A percentile compares a stretch with the other conserved stretches of the same genome.
Conservation (phyloP, 306 rosid genomes). For the Trifolium repens region DNA sequence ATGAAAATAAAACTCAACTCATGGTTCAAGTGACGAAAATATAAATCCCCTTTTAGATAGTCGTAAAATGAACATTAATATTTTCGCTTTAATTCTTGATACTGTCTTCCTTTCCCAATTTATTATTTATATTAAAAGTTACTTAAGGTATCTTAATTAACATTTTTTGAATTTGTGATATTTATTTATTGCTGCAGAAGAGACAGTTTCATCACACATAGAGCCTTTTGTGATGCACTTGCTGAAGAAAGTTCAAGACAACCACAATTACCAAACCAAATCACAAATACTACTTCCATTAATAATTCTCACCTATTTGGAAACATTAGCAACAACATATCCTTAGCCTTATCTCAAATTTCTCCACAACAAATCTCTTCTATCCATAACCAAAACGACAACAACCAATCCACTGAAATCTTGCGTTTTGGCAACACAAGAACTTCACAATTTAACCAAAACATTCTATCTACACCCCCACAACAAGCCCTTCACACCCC, state of each 20-base stretch:
- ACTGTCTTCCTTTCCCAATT: neutral
- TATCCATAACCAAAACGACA: slow-evolving; percentile 40
- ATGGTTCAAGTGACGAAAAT: too few relatives aligned
- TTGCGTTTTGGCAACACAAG: slow-evolving; percentile 49
- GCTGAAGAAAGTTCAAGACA: slow-evolving; percentile 54
- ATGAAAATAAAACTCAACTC: too few relatives aligned
- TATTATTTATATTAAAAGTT: too few relatives aligned
- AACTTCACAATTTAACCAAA: slow-evolving; percentile 48
- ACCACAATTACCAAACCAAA: slow-evolving; percentile 43
- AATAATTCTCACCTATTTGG: slow-evolving; percentile 52
- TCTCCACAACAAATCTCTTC: slow-evolving; percentile 44
- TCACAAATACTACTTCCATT: slow-evolving; percentile 12
- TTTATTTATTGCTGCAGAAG: slow-evolving; percentile 38
- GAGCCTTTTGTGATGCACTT: slow-evolving; percentile 58
- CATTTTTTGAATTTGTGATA: neutral
- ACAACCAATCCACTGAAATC: slow-evolving; percentile 33
- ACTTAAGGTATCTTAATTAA: neutral
- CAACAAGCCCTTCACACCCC: slow-evolving; percentile 40
- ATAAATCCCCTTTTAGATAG: too few relatives aligned
- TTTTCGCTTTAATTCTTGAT: too few relatives aligned
- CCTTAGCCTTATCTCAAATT: slow-evolving; percentile 53
- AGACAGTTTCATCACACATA: slow-evolving; percentile 57
- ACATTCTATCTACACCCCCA: slow-evolving; percentile 53
- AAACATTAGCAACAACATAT: slow-evolving; percentile 40
- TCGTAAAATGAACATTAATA: neutral